Evolutionary conservation across 2,329 filamentous ascomycete species (phyloP).

Genomic region (Colletotrichum simmondsii): DNA sequence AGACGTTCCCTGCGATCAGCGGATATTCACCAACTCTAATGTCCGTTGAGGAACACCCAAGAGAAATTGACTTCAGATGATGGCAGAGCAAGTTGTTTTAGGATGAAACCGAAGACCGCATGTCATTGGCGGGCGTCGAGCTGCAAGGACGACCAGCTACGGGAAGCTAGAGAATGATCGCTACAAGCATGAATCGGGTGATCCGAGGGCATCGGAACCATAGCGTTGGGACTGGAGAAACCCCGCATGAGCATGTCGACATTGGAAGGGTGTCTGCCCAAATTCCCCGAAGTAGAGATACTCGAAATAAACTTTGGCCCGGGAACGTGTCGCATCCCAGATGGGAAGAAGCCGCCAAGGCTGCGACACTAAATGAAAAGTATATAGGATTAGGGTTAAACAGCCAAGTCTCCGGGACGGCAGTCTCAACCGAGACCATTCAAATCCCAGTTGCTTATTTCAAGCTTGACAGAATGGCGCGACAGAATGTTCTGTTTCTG

Average conservation of each 20-base stretch:
- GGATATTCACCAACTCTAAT: not conserved
- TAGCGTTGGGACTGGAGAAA: not conserved
- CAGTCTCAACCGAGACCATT: not conserved
- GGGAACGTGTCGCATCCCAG: not conserved
- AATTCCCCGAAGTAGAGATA: not conserved
- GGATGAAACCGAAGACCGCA: not conserved
- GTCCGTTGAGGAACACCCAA: not conserved
- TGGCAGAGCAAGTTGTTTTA: slow-evolving; percentile 2
- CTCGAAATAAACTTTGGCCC: not conserved
- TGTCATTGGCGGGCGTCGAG: not conserved
- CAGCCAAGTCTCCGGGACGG: not conserved
- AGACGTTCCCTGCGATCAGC: not conserved
- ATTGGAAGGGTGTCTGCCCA: not conserved
- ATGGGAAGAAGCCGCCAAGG: not conserved
- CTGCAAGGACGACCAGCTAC: not conserved
- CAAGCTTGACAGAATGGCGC: not conserved
- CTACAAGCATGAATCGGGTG: not conserved
- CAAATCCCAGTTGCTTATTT: not conserved
- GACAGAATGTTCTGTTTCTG: not conserved
- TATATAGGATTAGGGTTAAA: not conserved
- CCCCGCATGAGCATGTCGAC: too few relatives aligned
- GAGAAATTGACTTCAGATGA: not conserved
- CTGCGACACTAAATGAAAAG: not conserved
- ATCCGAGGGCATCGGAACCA: not conserved
- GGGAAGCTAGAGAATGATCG: not conserved